Percentiles rank a stretch among this genome's conserved stretches.
These are phyloP conservation scores for Saccharomyces hybrid DNA, from an alignment of 1,139 yeast species.

Conservation along the genomic window DNA sequence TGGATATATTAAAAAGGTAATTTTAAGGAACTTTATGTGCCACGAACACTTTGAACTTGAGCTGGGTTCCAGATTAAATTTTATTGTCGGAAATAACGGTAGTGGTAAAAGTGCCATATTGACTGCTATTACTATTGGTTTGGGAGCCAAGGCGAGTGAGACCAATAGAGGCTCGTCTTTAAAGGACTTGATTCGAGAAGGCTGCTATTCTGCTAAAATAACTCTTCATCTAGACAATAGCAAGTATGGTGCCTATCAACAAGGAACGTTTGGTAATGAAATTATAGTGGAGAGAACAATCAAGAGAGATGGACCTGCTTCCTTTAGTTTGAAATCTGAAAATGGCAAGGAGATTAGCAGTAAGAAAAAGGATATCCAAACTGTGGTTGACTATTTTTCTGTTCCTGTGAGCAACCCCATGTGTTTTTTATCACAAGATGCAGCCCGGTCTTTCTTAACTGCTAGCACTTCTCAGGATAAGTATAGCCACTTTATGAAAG, in stretches of 20 bases:
- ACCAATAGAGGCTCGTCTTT: constrained; percentile 77
- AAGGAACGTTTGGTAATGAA: constrained; percentile 55
- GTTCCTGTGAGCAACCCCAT: constrained; percentile 86
- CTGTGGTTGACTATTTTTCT: constrained; percentile 60
- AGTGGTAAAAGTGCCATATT: constrained; percentile 91
- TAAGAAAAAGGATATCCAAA: constrained; percentile 59
- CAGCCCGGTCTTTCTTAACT: constrained; percentile 82
- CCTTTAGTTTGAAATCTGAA: constrained; percentile 49
- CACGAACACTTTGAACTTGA: constrained; percentile 71
- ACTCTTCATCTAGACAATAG: constrained; percentile 53
- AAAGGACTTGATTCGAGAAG: constrained; percentile 69
- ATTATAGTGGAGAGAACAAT: constrained; percentile 70
- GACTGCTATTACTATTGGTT: constrained; percentile 82
- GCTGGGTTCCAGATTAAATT: constrained; percentile 79
- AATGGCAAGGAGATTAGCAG: constrained; percentile 47
- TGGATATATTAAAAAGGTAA: constrained; percentile 45
- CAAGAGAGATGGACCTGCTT: constrained; percentile 42
- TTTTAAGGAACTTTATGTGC: constrained; percentile 69
- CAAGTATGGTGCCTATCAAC: constrained; percentile 58
- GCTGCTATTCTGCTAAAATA: constrained; percentile 57
- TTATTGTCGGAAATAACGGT: constrained; percentile 91
- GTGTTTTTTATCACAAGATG: constrained; percentile 89
- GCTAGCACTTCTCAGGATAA: constrained; percentile 64
- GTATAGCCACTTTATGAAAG: constrained; percentile 70
- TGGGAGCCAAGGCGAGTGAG: constrained; percentile 91